Percentiles rank a stretch among this genome's conserved stretches.
Evolutionary conservation across 768 basidiomycete species (phyloP).

Genomic region (Tricholomella constricta): DNA sequence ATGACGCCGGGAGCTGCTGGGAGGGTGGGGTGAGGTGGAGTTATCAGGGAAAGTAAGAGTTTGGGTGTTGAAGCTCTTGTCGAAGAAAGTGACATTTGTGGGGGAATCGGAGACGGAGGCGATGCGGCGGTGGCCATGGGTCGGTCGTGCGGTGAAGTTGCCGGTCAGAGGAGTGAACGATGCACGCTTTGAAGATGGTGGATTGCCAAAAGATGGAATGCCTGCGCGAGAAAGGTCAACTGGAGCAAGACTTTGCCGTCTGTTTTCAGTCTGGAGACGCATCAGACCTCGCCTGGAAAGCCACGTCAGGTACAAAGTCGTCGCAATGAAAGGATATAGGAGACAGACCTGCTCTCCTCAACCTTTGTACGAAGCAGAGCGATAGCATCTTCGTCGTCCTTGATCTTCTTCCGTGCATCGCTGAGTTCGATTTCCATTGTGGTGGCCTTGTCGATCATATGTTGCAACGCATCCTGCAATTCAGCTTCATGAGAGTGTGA

Average conservation of each 20-base stretch:
- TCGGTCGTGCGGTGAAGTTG: slow-evolving; percentile 42
- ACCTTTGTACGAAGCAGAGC: slow-evolving; percentile 77
- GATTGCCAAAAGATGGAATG: slow-evolving; percentile 37
- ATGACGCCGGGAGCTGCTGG: slow-evolving; percentile 38
- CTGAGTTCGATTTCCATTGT: slow-evolving; percentile 58
- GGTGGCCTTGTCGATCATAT: slow-evolving; percentile 68
- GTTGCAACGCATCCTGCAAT: slow-evolving; percentile 61
- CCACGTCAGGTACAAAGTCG: slow-evolving; percentile 10
- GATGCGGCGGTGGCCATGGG: slow-evolving; percentile 64
- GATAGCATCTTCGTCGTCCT: slow-evolving; percentile 80
- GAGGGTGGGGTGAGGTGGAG: slow-evolving; percentile 20
- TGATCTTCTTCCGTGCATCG: slow-evolving; percentile 49
- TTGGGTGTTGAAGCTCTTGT: slow-evolving; percentile 37
- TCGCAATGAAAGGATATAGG: not conserved
- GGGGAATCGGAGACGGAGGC: slow-evolving; percentile 73
- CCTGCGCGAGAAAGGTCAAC: slow-evolving; percentile 60
- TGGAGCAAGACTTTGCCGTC: slow-evolving; percentile 57
- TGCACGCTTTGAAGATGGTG: slow-evolving; percentile 64
- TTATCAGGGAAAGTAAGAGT: slow-evolving; percentile 36
- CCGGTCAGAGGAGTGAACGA: slow-evolving; percentile 77
- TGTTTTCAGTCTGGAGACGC: slow-evolving; percentile 79
- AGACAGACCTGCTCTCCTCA: slow-evolving; percentile 77
- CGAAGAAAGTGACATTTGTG: slow-evolving; percentile 32
- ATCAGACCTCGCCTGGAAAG: slow-evolving; percentile 73
- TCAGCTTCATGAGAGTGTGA: slow-evolving; percentile 58